Conservation (phyloP, 2,329 filamentous ascomycete species). For the Calonectria crousiana region DNA sequence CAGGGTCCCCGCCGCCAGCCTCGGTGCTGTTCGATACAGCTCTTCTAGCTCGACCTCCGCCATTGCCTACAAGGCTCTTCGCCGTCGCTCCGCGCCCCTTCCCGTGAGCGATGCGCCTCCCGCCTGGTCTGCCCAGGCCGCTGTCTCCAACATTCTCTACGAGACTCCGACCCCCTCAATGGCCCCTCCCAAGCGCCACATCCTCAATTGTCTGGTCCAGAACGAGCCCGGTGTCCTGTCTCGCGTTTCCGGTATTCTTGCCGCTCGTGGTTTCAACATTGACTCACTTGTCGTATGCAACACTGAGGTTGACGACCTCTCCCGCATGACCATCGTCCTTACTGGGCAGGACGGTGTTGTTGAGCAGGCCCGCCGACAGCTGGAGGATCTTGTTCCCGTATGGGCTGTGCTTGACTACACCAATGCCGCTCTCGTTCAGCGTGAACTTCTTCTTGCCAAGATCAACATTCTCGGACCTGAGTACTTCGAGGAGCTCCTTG, state of each 20-base stretch:
- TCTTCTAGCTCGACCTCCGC: conserved; percentile 84
- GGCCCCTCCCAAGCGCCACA: conserved; percentile 90
- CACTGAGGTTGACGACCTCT: conserved; percentile 96
- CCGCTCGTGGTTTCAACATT: conserved; percentile 98
- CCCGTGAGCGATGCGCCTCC: conserved; percentile 82
- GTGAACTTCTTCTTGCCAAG: conserved; percentile 95
- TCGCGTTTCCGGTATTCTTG: conserved; percentile 94
- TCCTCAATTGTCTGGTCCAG: conserved; percentile 98
- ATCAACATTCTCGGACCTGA: conserved; percentile 96
- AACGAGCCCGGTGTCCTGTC: conserved; percentile 98
- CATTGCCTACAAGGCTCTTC: conserved; percentile 96
- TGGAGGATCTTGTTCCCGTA: conserved; percentile 96
- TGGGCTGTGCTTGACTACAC: conserved; percentile 99
- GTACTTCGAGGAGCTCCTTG: conserved; percentile 96
- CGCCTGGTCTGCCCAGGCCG: conserved; percentile 90
- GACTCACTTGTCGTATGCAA: conserved; percentile 98
- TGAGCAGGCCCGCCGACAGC: conserved; percentile 93
- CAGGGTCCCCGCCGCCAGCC: conserved; percentile 43
- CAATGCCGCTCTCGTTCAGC: conserved; percentile 90
- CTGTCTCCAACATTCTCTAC: conserved; percentile 98
- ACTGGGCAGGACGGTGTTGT: conserved; percentile 97
- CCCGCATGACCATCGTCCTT: conserved; percentile 98
- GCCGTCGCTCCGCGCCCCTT: conserved; percentile 87
- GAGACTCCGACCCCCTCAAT: conserved; percentile 90
- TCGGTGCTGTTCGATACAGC: conserved; percentile 50